phyloP scores from a whole-genome alignment of 2,329 filamentous ascomycete genomes.

The Diplodia sapinea region DNA sequence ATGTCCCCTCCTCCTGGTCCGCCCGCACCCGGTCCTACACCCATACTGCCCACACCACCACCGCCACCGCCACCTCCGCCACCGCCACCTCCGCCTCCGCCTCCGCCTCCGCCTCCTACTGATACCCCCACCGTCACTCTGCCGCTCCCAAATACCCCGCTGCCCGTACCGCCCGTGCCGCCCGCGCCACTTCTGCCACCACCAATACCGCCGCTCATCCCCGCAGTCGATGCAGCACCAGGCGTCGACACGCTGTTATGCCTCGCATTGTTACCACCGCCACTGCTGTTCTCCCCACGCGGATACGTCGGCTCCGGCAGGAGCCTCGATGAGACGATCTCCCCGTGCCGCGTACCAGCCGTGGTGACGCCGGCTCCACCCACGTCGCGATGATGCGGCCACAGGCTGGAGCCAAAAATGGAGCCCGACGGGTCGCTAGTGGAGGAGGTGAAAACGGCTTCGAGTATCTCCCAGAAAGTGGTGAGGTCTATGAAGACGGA shows the following conservation, averaged over 20 bases:
- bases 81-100: background rate
- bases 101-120: background rate
- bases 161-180: background rate
- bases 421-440: conserved; percentile 31
- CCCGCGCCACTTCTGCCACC: background rate
- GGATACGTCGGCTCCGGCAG: conserved; percentile 27
- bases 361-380: conserved; percentile 34
- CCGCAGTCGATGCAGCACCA: conserved; percentile 32
- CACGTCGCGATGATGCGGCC: conserved; percentile 36
- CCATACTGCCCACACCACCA: background rate
- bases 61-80: too few species aligned
- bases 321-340: conserved; percentile 15
- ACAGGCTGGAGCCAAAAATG: conserved; percentile 53
- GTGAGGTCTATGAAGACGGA: conserved; percentile 51
- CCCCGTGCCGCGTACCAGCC: conserved; percentile 47
- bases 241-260: conserved; percentile 10
- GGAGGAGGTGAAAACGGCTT: conserved; percentile 53
- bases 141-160: conserved; percentile 30
- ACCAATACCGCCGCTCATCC: too few species aligned
- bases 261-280: background rate
- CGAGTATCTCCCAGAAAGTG: conserved; percentile 57
- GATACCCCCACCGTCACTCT: background rate
- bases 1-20: conserved; percentile 11
- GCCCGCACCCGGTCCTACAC: conserved; percentile 26
- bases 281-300: background rate